Conservation (phyloP, 192 early-diverging fungal species). For the Gaertneriomyces semiglobifer region DNA sequence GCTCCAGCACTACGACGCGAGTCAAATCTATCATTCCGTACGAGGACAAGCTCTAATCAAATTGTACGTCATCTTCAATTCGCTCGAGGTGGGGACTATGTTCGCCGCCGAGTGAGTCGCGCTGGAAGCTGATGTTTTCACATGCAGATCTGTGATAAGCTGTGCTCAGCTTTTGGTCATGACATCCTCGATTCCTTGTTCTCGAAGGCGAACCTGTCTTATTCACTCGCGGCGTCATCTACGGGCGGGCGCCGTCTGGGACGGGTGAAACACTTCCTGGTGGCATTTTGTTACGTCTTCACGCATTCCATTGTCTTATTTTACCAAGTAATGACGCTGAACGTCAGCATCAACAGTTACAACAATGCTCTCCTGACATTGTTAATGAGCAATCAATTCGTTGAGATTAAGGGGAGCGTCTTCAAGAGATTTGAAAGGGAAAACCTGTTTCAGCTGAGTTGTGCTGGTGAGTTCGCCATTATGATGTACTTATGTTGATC, state of each 20-base stretch:
- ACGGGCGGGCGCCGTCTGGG: constrained; percentile 28
- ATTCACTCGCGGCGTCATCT: constrained; percentile 17
- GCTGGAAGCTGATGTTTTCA: neutral
- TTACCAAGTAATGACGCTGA: constrained; percentile 93
- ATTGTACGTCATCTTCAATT: constrained; percentile 95
- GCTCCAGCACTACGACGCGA: constrained; percentile 79
- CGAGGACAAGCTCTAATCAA: constrained; percentile 95
- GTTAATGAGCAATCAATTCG: constrained; percentile 95
- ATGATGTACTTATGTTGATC: constrained; percentile 8
- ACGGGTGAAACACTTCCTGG: constrained; percentile 57
- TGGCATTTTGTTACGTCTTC: constrained; percentile 83
- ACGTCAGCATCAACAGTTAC: constrained; percentile 95
- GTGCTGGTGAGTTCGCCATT: constrained; percentile 64
- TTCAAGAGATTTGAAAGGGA: constrained; percentile 97
- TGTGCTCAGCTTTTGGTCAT: constrained; percentile 89
- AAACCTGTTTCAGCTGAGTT: constrained; percentile 92
- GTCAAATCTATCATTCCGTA: constrained; percentile 89
- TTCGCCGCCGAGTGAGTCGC: neutral
- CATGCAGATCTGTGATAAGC: constrained; percentile 78
- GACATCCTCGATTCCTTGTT: constrained; percentile 95
- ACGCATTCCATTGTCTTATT: constrained; percentile 87
- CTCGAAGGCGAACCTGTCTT: constrained; percentile 65
- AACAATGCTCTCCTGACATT: constrained; percentile 91
- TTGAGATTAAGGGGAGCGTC: constrained; percentile 95
- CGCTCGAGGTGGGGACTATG: constrained; percentile 69